phyloP scores from a whole-genome alignment of 2,329 filamentous ascomycete species.

The Trichoderma atrobrunneum region DNA sequence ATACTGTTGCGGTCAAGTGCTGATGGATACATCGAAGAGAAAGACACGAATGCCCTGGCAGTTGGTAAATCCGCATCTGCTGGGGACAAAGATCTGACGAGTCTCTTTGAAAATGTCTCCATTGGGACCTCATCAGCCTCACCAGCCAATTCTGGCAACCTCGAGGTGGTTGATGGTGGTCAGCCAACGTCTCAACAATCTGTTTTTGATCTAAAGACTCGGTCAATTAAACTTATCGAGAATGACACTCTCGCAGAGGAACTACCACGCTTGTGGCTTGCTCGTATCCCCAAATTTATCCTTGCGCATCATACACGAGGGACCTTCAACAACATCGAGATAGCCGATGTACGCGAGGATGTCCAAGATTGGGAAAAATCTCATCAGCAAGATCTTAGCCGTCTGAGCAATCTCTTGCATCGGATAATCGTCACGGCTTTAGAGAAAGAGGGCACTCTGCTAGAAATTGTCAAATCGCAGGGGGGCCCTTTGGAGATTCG shows the following conservation, averaged over 20 bases:
- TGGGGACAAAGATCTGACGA: not conserved
- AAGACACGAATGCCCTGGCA: not conserved
- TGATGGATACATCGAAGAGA: conserved; percentile 27
- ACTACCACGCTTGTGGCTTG: conserved; percentile 43
- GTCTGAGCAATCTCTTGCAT: conserved; percentile 28
- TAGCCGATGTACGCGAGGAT: conserved; percentile 32
- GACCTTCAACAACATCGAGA: conserved; percentile 35
- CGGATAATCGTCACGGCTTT: conserved; percentile 22
- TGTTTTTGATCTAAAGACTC: conserved; percentile 47
- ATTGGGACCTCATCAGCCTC: not conserved
- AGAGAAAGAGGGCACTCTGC: conserved; percentile 18
- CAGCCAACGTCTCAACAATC: conserved; percentile 29
- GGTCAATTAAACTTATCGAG: conserved; percentile 28
- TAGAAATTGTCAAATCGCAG: conserved; percentile 26
- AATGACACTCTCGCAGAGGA: conserved; percentile 35
- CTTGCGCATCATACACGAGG: conserved; percentile 41
- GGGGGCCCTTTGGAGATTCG: conserved; percentile 26
- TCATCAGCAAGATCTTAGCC: conserved; percentile 31
- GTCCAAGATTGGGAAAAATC: conserved; percentile 38
- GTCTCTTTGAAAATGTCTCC: not conserved
- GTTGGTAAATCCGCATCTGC: not conserved
- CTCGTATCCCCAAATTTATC: conserved; percentile 40
- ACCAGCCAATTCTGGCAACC: not conserved
- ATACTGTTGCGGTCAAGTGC: conserved; percentile 30
- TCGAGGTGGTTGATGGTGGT: conserved; percentile 28